Base-by-base conservation (phyloP, 257 asterid genomes). In the Primulina huaijiensis region DNA sequence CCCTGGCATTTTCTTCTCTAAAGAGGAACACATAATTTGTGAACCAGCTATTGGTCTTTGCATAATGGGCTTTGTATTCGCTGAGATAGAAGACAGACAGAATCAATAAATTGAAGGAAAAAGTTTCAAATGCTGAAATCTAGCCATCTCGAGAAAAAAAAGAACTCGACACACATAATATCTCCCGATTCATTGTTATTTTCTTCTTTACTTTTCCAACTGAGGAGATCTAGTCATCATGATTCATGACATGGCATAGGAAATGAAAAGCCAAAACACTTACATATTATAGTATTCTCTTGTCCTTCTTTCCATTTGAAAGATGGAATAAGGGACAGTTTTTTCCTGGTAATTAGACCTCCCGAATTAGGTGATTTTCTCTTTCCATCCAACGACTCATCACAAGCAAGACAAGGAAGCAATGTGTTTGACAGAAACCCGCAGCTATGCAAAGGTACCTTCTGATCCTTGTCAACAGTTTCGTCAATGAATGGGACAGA, bases 371-470 rank as follows among this genome's bases (percentile, higher is more conserved):
- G 65, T 43, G 82, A 58, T 58, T 82, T 89, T 63, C 71, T 87
- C 86, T 86, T 87, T 70, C 79, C 89, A 21, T 86, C 95, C 20
- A 50, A 50, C 0, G 57, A 16, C 75, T 83, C 86, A 20, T 86
- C 85, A 76, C 95, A 87, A 68, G 92, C 92, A 76, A 89, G 88
- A 80, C 96, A 87, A 77, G 99, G 96, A 69, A 87, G 87, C 3
- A 85, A 73, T 5, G 89, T 73, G 64, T 90, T 88, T 16, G 91
- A 80, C 65, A 83, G 71, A 77, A 81, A 79, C n/a, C 88, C 94
- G 75, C 94, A 83, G 74, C 69, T 84, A 75, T 80, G 95, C 74
- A 80, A 62, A 2, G 74, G 33, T 20, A 81, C 87, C 5, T 59
- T 20, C 76, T 82, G 89, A 9, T 65, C 75, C 72, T 34, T 80